Base-by-base conservation (phyloP, 345 rosid species). In the Sisymbrium altissimum region DNA sequence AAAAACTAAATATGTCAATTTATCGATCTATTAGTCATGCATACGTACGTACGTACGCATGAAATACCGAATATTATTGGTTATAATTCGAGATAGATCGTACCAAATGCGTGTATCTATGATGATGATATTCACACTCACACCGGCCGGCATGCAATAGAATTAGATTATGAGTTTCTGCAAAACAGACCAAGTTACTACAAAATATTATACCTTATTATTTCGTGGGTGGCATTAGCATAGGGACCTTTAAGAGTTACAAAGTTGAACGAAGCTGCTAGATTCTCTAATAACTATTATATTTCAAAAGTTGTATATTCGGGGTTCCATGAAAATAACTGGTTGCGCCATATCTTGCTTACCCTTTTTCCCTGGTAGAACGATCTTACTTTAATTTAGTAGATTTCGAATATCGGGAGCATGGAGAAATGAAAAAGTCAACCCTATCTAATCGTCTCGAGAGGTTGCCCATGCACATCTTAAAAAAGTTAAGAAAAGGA, bases 301-400 rank as follows among this genome's bases (percentile, higher is more conserved):
- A 55, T 27, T 17, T 29, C 0, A 18, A 36, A 68, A 13, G 6
- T 12, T 29, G 48, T 70, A 64, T 48, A 70, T 70, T 70, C 66
- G 66, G 4, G 9, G 18, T 29, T 70, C 46, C 59, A 70, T 55
- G 27, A 53, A 63, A 55, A 64, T 36, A 69, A 69, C 71, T 69
- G 13, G 59, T 63, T 63, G 75, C 57, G 45, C 35, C 65, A 70
- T 54, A 76, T 64, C 75, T 70, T 76, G 57, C 9, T 23, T 32
- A 62, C 43, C 10, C 9, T 30, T 48, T 15, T 50, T 52, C 12
- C 17, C 19, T 15, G 27, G 14, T 14, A 59, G 40, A 75, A 67
- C 62, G 48, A 75, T 75, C 62, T 75, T 75, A 25, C 45, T 67
- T 61, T 69, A 44, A 18, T 44, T 14, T 63, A 41, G 30, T 63